phyloP scores from a whole-genome alignment of 2,329 filamentous ascomycete genomes.

The Penicillium rolfsii region DNA sequence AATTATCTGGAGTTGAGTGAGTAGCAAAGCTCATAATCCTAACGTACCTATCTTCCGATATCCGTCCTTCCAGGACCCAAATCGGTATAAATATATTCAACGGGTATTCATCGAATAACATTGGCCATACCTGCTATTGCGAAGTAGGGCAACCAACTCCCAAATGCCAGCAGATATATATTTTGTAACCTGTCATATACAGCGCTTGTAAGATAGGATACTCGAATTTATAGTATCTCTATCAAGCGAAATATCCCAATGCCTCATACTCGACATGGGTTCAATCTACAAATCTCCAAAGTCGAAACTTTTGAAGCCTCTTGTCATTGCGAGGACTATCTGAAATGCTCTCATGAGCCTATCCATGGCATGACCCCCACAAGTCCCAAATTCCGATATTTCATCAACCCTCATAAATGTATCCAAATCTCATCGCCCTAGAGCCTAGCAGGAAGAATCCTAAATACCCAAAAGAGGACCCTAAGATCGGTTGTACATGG shows the following conservation, averaged over 20 bases:
- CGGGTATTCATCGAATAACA: no score
- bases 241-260: no score
- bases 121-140: no score
- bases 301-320: slow-evolving; percentile 11
- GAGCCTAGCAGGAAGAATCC: not conserved
- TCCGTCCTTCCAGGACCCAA: no score
- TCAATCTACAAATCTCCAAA: not conserved
- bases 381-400: not conserved
- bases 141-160: no score
- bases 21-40: not conserved
- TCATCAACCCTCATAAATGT: not conserved
- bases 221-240: no score
- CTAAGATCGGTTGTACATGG: not conserved
- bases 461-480: not conserved
- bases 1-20: not conserved
- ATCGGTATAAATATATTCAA: no score
- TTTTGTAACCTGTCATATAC: no score
- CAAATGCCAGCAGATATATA: no score
- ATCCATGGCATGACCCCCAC: slow-evolving; percentile 11
- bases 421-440: slow-evolving; percentile 5
- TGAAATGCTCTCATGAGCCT: slow-evolving; percentile 11
- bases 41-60: no score
- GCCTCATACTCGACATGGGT: no score
- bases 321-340: slow-evolving; percentile 14
- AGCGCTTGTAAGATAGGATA: no score